phyloP scores from a whole-genome alignment of 2,329 filamentous ascomycete species.

The Fusarium hostae region DNA sequence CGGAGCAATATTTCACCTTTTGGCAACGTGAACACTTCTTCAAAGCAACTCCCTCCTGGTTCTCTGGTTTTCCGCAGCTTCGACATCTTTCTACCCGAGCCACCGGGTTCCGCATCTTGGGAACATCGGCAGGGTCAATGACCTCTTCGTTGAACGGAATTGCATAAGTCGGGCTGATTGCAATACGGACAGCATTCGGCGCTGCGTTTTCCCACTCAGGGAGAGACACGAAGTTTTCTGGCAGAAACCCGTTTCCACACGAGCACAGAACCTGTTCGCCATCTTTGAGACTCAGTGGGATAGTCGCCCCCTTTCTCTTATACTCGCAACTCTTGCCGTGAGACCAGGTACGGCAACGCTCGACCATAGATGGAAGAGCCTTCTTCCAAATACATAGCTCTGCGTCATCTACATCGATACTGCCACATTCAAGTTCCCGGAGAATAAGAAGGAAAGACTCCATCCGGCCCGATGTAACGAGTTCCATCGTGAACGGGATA shows the following conservation, averaged over 20 bases:
- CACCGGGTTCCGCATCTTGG: slow-evolving; percentile 3
- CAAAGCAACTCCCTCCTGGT: slow-evolving; percentile 47
- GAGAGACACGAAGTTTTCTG: slow-evolving; percentile 52
- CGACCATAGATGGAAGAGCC: slow-evolving; percentile 55
- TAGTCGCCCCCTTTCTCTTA: slow-evolving; percentile 45
- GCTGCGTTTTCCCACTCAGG: slow-evolving; percentile 57
- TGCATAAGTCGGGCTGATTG: slow-evolving; percentile 66
- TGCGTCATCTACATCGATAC: slow-evolving; percentile 60
- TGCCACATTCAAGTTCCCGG: slow-evolving; percentile 51
- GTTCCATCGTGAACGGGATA: slow-evolving; percentile 54
- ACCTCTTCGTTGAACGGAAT: slow-evolving; percentile 56
- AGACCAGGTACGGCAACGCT: slow-evolving; percentile 61
- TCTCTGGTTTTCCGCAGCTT: slow-evolving; percentile 51
- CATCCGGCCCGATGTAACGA: slow-evolving; percentile 49
- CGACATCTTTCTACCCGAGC: slow-evolving; percentile 47
- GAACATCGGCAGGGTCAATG: slow-evolving; percentile 44
- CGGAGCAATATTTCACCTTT: slow-evolving; percentile 61
- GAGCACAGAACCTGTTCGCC: slow-evolving; percentile 56
- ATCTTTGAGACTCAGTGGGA: slow-evolving; percentile 53
- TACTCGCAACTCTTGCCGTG: slow-evolving; percentile 59
- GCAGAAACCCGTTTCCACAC: slow-evolving; percentile 58
- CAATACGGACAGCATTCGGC: slow-evolving; percentile 62
- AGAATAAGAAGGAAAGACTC: slow-evolving; percentile 54
- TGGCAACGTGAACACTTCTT: slow-evolving; percentile 59
- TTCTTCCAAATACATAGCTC: slow-evolving; percentile 67